These are phyloP conservation scores for Teratosphaeria viscida DNA, from an alignment of 2,329 filamentous ascomycete genomes.

Conservation along the genomic window DNA sequence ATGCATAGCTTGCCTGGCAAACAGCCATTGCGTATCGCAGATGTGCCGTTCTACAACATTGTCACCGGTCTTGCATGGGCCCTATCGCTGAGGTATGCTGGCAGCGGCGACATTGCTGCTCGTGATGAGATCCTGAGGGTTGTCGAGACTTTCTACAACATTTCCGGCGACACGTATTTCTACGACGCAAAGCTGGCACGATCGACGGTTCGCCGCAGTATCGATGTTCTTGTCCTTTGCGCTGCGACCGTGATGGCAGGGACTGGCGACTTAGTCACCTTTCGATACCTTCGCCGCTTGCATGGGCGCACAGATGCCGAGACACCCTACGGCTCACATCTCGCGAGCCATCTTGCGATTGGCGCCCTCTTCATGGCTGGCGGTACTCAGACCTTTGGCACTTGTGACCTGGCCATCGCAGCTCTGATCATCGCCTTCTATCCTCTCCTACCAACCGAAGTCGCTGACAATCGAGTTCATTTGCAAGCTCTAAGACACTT, in stretches of 20 bases:
- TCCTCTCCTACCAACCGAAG: constrained; percentile 76
- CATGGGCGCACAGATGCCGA: constrained; percentile 79
- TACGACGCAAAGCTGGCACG: constrained; percentile 81
- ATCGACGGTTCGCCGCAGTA: constrained; percentile 78
- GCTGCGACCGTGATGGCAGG: constrained; percentile 89
- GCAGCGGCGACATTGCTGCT: constrained; percentile 49
- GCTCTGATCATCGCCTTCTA: constrained; percentile 86
- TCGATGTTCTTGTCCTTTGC: constrained; percentile 75
- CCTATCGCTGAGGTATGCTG: constrained; percentile 36
- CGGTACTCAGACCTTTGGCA: constrained; percentile 84
- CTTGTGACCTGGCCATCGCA: constrained; percentile 76
- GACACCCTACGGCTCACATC: constrained; percentile 84
- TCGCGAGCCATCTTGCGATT: constrained; percentile 85
- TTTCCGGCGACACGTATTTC: constrained; percentile 26
- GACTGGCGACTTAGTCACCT: constrained; percentile 76
- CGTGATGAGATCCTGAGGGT: constrained; percentile 76
- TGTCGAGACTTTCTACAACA: constrained; percentile 46
- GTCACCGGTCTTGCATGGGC: constrained; percentile 77
- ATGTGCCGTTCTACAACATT: constrained; percentile 89
- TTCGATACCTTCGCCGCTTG: constrained; percentile 74
- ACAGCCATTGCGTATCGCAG: constrained; percentile 56
- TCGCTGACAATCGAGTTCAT: constrained; percentile 90
- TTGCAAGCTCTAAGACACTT: constrained; percentile 94
- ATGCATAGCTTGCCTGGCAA: constrained; percentile 33
- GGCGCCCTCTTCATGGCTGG: constrained; percentile 85